Percentiles rank a stretch among this genome's conserved stretches.
phyloP scores from a whole-genome alignment of 2,329 filamentous ascomycete genomes.

The Sporothrix brasiliensis region DNA sequence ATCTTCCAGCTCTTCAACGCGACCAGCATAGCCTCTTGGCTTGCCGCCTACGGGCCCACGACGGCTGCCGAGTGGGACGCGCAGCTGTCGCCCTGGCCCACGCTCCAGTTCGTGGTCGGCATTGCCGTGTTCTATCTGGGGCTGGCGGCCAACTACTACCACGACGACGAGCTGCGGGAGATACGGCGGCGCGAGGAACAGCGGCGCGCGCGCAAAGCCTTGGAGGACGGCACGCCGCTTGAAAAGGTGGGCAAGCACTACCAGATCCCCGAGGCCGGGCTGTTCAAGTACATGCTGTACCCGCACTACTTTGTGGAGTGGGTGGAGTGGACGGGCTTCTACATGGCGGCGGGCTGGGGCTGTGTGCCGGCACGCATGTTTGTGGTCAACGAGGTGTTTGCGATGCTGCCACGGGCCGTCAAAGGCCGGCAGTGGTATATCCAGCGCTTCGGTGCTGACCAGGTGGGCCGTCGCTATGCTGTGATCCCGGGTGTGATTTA shows the following conservation, averaged over 20 bases:
- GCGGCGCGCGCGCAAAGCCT: constrained; percentile 54
- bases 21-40: constrained; percentile 74
- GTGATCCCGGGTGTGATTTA: constrained; percentile 60
- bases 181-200: constrained; percentile 72
- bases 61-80: constrained; percentile 56
- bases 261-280: constrained; percentile 77
- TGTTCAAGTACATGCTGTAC: constrained; percentile 82
- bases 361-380: constrained; percentile 80
- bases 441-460: constrained; percentile 82
- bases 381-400: constrained; percentile 80
- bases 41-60: constrained; percentile 78
- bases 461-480: constrained; percentile 73
- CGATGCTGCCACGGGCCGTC: constrained; percentile 86
- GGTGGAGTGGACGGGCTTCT: constrained; percentile 93
- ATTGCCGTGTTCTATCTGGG: constrained; percentile 75
- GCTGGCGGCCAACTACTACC: constrained; percentile 78
- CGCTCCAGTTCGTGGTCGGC: constrained; percentile 61
- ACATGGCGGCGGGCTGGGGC: constrained; percentile 68
- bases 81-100: constrained; percentile 45
- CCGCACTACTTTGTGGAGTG: constrained; percentile 97
- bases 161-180: constrained; percentile 87
- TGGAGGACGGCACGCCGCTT: constrained; percentile 44
- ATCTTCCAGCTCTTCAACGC: constrained; percentile 82
- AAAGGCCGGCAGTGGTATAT: constrained; percentile 84
- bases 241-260: constrained; percentile 74